Conservation (phyloP, 495 filamentous ascomycete genomes). For the Jackrogersella minutella region DNA sequence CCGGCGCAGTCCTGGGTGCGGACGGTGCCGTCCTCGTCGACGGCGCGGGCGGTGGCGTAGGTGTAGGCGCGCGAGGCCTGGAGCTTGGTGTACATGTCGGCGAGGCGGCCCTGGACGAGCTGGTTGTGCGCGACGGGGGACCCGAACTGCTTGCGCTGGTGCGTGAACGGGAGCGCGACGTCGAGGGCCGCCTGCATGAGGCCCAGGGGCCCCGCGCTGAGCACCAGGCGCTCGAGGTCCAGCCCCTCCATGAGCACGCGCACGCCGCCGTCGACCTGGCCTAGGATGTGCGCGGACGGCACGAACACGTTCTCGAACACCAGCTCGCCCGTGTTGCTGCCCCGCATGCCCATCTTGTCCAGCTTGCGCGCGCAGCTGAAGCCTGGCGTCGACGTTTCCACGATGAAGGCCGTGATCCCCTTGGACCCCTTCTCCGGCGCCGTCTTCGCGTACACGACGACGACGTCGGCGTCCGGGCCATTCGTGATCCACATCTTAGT, state of each 20-base stretch:
- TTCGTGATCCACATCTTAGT: slow-evolving; percentile 99
- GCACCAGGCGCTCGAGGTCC: slow-evolving; percentile 91
- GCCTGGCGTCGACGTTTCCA: slow-evolving; percentile 74
- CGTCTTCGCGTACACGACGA: slow-evolving; percentile 97
- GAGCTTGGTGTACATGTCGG: slow-evolving; percentile 96
- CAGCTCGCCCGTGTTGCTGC: slow-evolving; percentile 94
- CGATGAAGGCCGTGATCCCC: slow-evolving; percentile 94
- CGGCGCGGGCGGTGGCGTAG: slow-evolving; percentile 73
- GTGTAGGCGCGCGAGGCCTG: slow-evolving; percentile 84
- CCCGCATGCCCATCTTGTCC: slow-evolving; percentile 98
- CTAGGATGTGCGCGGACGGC: slow-evolving; percentile 80
- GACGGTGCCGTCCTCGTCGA: slow-evolving; percentile 76
- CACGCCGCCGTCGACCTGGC: slow-evolving; percentile 81
- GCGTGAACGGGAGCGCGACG: slow-evolving; percentile 86
- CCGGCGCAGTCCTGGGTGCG: slow-evolving; percentile 93
- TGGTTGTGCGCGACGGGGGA: slow-evolving; percentile 91
- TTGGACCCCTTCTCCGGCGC: slow-evolving; percentile 80
- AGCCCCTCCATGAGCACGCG: slow-evolving; percentile 95
- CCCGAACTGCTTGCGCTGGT: slow-evolving; percentile 88
- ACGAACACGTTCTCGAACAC: slow-evolving; percentile 94
- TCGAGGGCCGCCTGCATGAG: slow-evolving; percentile 95
- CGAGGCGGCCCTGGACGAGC: slow-evolving; percentile 89
- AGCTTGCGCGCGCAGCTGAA: slow-evolving; percentile 91
- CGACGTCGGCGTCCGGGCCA: slow-evolving; percentile 87
- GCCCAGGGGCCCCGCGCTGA: slow-evolving; percentile 89